Conservation (phyloP, 441 rosid species). For the Euphorbia celastroides region DNA sequence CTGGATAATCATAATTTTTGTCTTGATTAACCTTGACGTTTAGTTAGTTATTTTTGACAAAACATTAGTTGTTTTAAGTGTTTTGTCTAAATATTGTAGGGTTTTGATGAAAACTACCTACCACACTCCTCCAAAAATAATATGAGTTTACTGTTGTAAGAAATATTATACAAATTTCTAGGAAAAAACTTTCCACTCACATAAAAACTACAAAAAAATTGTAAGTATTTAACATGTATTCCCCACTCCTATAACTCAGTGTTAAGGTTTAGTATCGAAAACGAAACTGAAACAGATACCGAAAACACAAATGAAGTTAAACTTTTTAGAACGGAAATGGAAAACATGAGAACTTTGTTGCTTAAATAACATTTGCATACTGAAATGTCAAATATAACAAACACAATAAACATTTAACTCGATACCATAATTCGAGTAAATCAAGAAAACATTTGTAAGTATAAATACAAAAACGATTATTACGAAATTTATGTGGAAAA, state of each 20-base stretch:
- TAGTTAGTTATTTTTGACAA: slow-evolving; percentile 35
- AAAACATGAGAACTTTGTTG: too few relatives aligned
- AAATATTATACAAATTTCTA: slow-evolving; percentile 17
- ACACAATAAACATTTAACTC: background rate
- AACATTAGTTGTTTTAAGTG: background rate
- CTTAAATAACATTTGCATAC: background rate
- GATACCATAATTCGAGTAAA: too few relatives aligned
- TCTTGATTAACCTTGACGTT: slow-evolving; percentile 21
- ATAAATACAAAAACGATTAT: background rate
- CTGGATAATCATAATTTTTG: slow-evolving; percentile 12
- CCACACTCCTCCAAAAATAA: slow-evolving; percentile 26
- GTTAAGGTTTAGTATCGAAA: too few relatives aligned
- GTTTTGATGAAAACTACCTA: slow-evolving; percentile 30
- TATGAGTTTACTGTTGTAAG: slow-evolving; percentile 21
- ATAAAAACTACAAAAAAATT: slow-evolving; percentile 17
- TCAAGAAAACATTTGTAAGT: background rate
- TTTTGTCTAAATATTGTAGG: slow-evolving; percentile 16
- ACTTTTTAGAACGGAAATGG: too few relatives aligned
- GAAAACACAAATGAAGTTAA: too few relatives aligned
- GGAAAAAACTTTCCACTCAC: slow-evolving; percentile 29
- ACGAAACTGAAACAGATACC: too few relatives aligned
- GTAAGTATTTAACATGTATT: background rate
- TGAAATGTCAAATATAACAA: background rate
- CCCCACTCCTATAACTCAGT: background rate
- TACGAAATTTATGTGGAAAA: background rate